Conservation (phyloP, 1,139 yeast genomes). For the Chernovozyma sophiae-reginae region DNA sequence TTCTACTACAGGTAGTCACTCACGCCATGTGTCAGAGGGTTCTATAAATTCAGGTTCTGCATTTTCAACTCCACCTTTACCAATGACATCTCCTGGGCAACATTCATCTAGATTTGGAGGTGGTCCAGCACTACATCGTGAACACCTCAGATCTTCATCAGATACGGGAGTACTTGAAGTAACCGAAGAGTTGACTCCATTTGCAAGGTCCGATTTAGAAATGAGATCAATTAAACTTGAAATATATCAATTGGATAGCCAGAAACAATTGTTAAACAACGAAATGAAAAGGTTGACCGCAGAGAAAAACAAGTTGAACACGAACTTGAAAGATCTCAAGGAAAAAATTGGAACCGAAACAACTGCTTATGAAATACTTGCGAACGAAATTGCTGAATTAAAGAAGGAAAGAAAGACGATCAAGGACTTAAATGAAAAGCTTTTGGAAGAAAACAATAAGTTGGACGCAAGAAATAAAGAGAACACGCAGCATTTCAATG, state of each 20-base stretch:
- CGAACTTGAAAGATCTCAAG: slow-evolving; percentile 24
- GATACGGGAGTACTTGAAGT: slow-evolving; percentile 19
- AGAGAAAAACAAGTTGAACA: slow-evolving; percentile 27
- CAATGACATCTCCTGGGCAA: slow-evolving; percentile 19
- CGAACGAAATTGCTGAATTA: slow-evolving; percentile 27
- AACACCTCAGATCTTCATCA: slow-evolving; percentile 37
- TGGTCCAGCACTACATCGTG: slow-evolving; percentile 10
- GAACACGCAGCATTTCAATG: neutral
- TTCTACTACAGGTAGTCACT: slow-evolving; percentile 22
- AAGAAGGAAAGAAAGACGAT: slow-evolving; percentile 23
- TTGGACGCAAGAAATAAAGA: slow-evolving; percentile 8
- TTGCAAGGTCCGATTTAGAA: slow-evolving; percentile 24
- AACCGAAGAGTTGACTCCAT: slow-evolving; percentile 5
- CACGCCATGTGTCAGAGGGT: slow-evolving; percentile 42
- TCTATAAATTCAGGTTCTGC: slow-evolving; percentile 29
- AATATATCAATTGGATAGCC: slow-evolving; percentile 34
- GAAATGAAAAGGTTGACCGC: slow-evolving; percentile 28
- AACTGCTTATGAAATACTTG: slow-evolving; percentile 21
- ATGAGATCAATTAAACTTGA: slow-evolving; percentile 37
- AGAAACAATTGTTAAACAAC: slow-evolving; percentile 20
- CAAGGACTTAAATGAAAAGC: slow-evolving; percentile 21
- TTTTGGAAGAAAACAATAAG: slow-evolving; percentile 23
- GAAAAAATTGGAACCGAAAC: slow-evolving; percentile 21
- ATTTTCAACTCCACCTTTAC: slow-evolving; percentile 45
- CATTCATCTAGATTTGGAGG: slow-evolving; percentile 5